phyloP scores from a whole-genome alignment of 2,329 filamentous ascomycete genomes.

The Pyrenophora tritici-repentis region DNA sequence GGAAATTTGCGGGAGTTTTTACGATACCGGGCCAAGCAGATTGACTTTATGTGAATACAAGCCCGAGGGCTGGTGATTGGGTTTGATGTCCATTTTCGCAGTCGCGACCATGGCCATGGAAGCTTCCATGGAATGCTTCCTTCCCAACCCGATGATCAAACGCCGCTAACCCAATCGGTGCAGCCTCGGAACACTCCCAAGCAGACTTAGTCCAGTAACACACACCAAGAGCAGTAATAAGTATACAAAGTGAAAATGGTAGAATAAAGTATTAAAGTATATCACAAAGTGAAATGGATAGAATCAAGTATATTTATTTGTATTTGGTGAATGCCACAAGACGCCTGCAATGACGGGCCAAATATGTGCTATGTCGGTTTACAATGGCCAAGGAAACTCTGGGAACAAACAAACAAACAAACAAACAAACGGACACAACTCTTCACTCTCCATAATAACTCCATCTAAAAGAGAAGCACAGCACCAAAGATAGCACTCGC shows the following conservation, averaged over 20 bases:
- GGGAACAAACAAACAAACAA: constrained; percentile 10
- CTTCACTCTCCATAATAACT: constrained; percentile 4
- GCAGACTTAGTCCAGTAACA: background rate
- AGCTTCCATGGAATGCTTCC: constrained; percentile 12
- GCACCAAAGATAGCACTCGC: constrained; percentile 41
- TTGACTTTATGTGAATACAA: background rate
- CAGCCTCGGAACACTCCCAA: background rate
- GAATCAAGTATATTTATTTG: constrained; percentile 4
- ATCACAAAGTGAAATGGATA: background rate
- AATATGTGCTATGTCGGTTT: constrained; percentile 11
- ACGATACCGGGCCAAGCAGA: background rate
- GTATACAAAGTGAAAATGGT: no score
- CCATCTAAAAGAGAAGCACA: constrained; percentile 36
- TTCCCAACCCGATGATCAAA: constrained; percentile 8
- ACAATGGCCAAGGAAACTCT: constrained; percentile 6
- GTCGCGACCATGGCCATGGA: constrained; percentile 5
- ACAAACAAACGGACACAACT: constrained; percentile 7
- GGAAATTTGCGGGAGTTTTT: background rate
- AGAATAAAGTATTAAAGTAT: no score
- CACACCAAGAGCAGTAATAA: no score
- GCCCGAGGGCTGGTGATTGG: background rate
- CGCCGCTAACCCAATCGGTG: background rate
- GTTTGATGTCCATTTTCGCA: background rate
- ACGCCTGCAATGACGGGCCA: constrained; percentile 14
- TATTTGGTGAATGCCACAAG: constrained; percentile 13